These are phyloP conservation scores for Tetrahymena malaccensis DNA, from an alignment of 73 alveolate species.

Conservation along the genomic window DNA sequence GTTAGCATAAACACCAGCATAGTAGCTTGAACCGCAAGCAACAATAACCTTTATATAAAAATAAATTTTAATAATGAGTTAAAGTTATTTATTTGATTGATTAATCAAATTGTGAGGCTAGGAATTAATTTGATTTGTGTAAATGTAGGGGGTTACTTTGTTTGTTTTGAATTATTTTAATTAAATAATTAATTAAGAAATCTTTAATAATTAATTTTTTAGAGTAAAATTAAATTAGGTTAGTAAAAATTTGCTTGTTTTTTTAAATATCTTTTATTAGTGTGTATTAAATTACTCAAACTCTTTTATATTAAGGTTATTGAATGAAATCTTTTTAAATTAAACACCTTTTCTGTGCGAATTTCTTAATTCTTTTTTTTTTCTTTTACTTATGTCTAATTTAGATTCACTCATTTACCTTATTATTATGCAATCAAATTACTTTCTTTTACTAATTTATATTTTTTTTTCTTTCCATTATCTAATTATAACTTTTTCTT, in stretches of 20 bases:
- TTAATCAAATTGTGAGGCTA: neutral
- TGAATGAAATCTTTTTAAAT: too few species aligned
- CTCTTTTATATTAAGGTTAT: too few species aligned
- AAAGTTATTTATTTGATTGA: neutral
- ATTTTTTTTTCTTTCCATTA: neutral
- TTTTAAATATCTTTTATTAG: too few species aligned
- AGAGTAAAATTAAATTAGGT: too few species aligned
- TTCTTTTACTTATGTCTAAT: too few species aligned
- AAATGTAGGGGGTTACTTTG: neutral
- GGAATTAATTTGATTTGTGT: neutral
- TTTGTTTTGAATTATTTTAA: too few species aligned
- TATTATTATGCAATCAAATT: neutral
- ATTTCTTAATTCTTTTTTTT: neutral
- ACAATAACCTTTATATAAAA: slow-evolving; percentile 17
- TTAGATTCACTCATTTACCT: neutral
- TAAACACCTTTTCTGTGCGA: neutral
- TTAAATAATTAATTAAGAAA: too few species aligned
- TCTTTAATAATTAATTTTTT: too few species aligned
- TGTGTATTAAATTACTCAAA: too few species aligned
- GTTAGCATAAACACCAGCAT: slow-evolving; percentile 55
- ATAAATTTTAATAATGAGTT: neutral
- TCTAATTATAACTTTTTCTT: neutral
- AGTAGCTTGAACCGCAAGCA: slow-evolving; percentile 69
- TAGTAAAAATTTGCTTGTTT: too few species aligned
- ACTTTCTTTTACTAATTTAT: neutral